Conservation (phyloP, 805 yeast species). For the Yamadazyma insecticola region DNA sequence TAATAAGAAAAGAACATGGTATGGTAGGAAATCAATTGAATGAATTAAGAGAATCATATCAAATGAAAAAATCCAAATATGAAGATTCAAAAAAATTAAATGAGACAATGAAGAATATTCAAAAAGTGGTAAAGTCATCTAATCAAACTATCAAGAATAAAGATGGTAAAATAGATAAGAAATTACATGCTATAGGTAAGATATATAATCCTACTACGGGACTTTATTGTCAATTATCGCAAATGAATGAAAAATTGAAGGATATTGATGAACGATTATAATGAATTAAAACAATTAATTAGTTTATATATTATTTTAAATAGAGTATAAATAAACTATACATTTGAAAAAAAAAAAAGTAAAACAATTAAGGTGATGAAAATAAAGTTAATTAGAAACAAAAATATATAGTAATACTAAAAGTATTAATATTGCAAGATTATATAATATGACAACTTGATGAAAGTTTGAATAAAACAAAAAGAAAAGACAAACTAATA, state of each 20-base stretch:
- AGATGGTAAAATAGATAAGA: constrained; percentile 5
- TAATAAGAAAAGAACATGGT: constrained; percentile 26
- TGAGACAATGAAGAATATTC: constrained; percentile 2
- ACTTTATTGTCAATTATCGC: too few species aligned
- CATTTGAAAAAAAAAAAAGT: too few species aligned
- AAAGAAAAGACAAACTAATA: too few species aligned
- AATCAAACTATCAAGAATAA: neutral
- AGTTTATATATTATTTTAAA: too few species aligned
- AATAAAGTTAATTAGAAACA: too few species aligned
- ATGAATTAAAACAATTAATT: constrained; percentile 1
- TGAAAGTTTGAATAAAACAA: too few species aligned
- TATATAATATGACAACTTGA: too few species aligned
- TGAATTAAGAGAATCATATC: constrained; percentile 18
- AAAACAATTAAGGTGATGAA: too few species aligned
- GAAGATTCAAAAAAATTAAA: constrained; percentile 10
- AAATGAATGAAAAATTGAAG: constrained; percentile 16
- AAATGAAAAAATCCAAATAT: constrained; percentile 13
- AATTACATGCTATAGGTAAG: constrained; percentile 4
- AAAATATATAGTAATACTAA: too few species aligned
- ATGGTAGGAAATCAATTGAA: constrained; percentile 29
- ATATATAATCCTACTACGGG: constrained; percentile 24
- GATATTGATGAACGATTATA: constrained; percentile 20
- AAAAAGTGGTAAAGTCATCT: too few species aligned
- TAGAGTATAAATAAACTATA: too few species aligned
- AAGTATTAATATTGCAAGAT: too few species aligned